Base-by-base conservation (phyloP, 495 filamentous ascomycete genomes). In the Penicillium subrubescens region DNA sequence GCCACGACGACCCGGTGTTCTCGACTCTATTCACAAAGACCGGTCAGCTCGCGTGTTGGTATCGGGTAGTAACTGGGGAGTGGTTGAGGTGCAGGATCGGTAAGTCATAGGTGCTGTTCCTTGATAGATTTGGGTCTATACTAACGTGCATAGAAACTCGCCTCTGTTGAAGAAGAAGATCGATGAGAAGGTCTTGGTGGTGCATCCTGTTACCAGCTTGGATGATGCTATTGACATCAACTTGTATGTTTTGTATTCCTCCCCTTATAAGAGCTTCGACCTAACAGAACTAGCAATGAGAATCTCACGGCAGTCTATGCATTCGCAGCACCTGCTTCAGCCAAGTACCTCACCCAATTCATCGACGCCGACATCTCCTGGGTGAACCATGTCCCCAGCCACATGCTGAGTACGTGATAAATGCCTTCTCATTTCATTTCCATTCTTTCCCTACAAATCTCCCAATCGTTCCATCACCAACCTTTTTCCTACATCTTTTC, bases 331-430 rank as follows among this genome's bases (percentile, higher is more conserved):
- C 73, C 78, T 11, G 35, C 75, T 0, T 71, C 80, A 17, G 81
- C 79, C 19, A 86, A 86, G 63, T 86, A 86, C 53, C 73, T 87
- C 8, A 73, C 78, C 19, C 83, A 85, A 59, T 84, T 82, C 64
- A 76, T 87, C 35, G 73, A 79, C 51, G 70, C 79, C 27, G 71
- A 78, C 8, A 69, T 78, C 27, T 78, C 83, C 0, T 83, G 75
- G 65, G 73, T 83, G 58, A 86, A 86, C 74, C 82, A 85, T 46
- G 75, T 85, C 8, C 83, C 84, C 6, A 64, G 65, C 10, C 74
- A 79, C 14, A 70, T 85, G 46, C 77, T 86, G 25, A 61, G 75
- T 77, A 67, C 48, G 68, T 54, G 10, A 14, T 3, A 12, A 48
- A 12, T 4, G 3, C 4, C 14, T 17, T n/a, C 25, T 44, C 15